Conservation (phyloP, 768 basidiomycete species). For the Hygrocybe coccinea region DNA sequence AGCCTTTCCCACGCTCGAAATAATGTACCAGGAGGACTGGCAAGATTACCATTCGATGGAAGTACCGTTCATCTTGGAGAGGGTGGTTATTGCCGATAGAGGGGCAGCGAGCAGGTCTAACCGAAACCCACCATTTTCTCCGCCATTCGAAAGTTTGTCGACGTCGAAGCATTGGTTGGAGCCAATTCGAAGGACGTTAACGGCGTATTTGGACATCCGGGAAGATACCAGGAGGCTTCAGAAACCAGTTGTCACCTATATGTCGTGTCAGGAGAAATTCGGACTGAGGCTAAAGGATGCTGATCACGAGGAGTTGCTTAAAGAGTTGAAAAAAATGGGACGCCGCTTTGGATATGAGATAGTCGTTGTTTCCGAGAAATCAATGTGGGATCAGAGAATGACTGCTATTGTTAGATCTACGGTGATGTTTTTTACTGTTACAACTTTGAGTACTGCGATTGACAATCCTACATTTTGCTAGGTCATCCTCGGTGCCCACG, state of each 20-base stretch:
- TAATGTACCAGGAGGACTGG: conserved; percentile 74
- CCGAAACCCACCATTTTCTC: conserved; percentile 39
- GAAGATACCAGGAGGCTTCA: conserved; percentile 30
- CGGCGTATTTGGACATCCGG: conserved; percentile 39
- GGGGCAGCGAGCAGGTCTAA: conserved; percentile 44
- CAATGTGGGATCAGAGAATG: conserved; percentile 60
- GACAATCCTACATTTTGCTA: conserved; percentile 20
- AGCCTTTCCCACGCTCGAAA: conserved; percentile 64
- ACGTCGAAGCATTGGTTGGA: conserved; percentile 66
- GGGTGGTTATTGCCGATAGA: conserved; percentile 72
- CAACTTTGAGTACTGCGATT: conserved; percentile 9
- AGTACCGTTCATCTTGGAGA: conserved; percentile 69
- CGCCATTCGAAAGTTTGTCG: conserved; percentile 40
- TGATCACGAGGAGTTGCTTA: conserved; percentile 59
- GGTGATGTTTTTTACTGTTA: conserved; percentile 36
- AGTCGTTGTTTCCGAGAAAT: conserved; percentile 45
- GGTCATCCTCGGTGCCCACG: conserved; percentile 59
- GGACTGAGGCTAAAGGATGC: conserved; percentile 48
- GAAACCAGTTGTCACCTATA: conserved; percentile 62
- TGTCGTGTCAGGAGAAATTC: conserved; percentile 51
- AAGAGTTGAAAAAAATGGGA: conserved; percentile 50
- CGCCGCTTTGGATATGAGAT: conserved; percentile 52
- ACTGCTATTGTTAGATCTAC: conserved; percentile 62
- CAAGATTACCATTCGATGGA: conserved; percentile 64
- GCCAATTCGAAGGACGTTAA: conserved; percentile 43